Base-by-base conservation (phyloP, 768 basidiomycete species). In the Phanerodontia chrysosporium region DNA sequence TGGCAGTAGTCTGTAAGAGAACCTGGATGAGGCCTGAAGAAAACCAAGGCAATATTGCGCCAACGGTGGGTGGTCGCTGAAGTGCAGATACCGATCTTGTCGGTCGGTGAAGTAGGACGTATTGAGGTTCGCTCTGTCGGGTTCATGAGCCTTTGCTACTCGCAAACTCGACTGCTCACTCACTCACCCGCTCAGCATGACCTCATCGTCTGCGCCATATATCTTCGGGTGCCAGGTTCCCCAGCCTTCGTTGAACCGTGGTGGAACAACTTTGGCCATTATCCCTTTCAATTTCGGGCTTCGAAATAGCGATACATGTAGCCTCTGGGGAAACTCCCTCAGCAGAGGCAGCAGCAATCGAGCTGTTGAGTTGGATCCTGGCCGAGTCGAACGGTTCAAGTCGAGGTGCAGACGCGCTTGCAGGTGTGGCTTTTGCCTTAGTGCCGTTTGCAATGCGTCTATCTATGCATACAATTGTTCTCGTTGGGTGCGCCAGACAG, bases 191-290 rank as follows among this genome's bases (percentile, higher is more conserved):
- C 86, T 92, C 60, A 99, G 85, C 71, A 99, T 85, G 45, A 99
- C 81, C 55, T 95, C 86, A 68, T 98, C 87, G 69, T 99, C 97
- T 0, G 83, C 87, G 21, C 93, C 94, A 67, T 99, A 99, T 57
- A 95, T 82, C 73, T 99, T 99, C 3, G 92, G 89, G 70, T 98
- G 97, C 95, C 95, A 98, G 1, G 95, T 93, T 5, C 67, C 96
- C 91, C 95, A 98, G 1, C 95, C 97, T 74, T 99, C 97, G 66
- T 99, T 96, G 74, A 93, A 97, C 55, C 97, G 80, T 24, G 90
- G 87, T 7, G 97, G 97, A 7, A 98, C 86, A 28, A 96, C 60
- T 57, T 78, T 81, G 29, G 90, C 83, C 70, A 91, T 78, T 27
- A 91, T 58, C 0, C 91, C 89, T 18, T 84, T 80, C 28, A 98